Percentiles rank a stretch among this genome's conserved stretches.
These are phyloP conservation scores for Acanthamoeba sp. DNA, from an alignment of 208 protist genomes.

Conservation along the genomic window DNA sequence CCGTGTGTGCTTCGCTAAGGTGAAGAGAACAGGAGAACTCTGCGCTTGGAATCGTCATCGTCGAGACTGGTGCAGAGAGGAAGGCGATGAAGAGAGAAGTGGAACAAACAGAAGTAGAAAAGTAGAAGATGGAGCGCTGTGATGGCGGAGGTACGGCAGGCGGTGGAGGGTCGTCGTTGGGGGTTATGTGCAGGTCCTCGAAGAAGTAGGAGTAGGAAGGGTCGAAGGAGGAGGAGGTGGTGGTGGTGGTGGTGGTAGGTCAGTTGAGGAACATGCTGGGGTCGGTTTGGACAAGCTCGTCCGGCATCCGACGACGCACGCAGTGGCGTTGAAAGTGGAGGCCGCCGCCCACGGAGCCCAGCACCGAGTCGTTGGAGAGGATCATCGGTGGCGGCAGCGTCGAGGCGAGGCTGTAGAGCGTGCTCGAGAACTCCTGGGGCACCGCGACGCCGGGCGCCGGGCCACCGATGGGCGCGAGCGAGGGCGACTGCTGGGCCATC, in stretches of 20 bases:
- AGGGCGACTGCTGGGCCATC: background rate
- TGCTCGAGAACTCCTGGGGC: constrained; percentile 27
- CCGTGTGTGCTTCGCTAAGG: too few relatives aligned
- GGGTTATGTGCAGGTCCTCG: background rate
- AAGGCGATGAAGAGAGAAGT: background rate
- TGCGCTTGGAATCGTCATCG: background rate
- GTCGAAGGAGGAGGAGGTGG: background rate
- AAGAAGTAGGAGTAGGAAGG: too few relatives aligned
- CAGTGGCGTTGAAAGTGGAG: constrained; percentile 45
- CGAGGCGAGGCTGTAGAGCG: constrained; percentile 55
- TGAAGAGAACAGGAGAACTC: background rate
- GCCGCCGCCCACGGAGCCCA: constrained; percentile 39
- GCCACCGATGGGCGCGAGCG: background rate
- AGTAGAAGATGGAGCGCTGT: too few relatives aligned
- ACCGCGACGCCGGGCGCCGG: background rate
- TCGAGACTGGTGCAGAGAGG: background rate
- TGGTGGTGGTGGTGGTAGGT: background rate
- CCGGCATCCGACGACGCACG: constrained; percentile 16
- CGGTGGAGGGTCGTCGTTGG: background rate
- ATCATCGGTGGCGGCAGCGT: constrained; percentile 18
- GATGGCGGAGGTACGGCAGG: too few relatives aligned
- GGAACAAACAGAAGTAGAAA: background rate
- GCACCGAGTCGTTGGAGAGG: constrained; percentile 50
- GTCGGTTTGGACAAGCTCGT: constrained; percentile 10
- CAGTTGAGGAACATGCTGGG: constrained; percentile 53